These are phyloP conservation scores for Chaetothyriales sp. DNA, from an alignment of 2,329 filamentous ascomycete genomes.

Conservation along the genomic window DNA sequence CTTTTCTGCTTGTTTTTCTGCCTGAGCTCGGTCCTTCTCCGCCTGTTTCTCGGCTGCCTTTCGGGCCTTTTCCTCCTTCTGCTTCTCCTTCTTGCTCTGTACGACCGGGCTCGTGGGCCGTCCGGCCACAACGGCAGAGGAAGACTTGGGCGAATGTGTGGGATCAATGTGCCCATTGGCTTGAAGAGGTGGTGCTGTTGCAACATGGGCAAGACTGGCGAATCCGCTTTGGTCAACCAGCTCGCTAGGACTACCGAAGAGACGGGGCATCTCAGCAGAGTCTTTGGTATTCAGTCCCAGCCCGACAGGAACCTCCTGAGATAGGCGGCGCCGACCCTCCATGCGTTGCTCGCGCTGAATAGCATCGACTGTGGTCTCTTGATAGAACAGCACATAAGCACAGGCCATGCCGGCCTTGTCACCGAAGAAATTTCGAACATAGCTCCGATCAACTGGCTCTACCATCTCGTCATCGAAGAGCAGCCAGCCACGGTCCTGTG, in stretches of 20 bases:
- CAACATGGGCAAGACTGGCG: constrained; percentile 48
- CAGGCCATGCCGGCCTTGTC: constrained; percentile 82
- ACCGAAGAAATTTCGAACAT: constrained; percentile 92
- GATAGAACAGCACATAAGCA: constrained; percentile 94
- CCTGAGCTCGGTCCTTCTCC: constrained; percentile 34
- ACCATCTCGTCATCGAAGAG: constrained; percentile 98
- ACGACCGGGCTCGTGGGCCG: constrained; percentile 20
- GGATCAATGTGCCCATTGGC: constrained; percentile 17
- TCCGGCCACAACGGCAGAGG: constrained; percentile 8
- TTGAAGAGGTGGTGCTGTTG: constrained; percentile 41
- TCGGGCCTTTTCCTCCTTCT: constrained; percentile 42
- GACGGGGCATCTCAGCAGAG: constrained; percentile 24
- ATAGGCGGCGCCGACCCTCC: constrained; percentile 42
- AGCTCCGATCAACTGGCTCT: constrained; percentile 91
- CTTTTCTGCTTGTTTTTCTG: constrained; percentile 39
- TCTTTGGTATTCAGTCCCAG: constrained; percentile 22
- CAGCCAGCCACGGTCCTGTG: constrained; percentile 86
- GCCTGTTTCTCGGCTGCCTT: constrained; percentile 33
- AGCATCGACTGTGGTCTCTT: constrained; percentile 63
- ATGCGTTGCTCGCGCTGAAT: constrained; percentile 66
- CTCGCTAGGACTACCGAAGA: constrained; percentile 19
- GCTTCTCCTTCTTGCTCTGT: constrained; percentile 53
- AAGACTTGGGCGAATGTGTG: constrained; percentile 11
- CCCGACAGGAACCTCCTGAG: constrained; percentile 33
- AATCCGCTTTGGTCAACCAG: constrained; percentile 25